Base-by-base conservation (phyloP, 2,329 filamentous ascomycete genomes). In the Pseudopyricularia javanii region DNA sequence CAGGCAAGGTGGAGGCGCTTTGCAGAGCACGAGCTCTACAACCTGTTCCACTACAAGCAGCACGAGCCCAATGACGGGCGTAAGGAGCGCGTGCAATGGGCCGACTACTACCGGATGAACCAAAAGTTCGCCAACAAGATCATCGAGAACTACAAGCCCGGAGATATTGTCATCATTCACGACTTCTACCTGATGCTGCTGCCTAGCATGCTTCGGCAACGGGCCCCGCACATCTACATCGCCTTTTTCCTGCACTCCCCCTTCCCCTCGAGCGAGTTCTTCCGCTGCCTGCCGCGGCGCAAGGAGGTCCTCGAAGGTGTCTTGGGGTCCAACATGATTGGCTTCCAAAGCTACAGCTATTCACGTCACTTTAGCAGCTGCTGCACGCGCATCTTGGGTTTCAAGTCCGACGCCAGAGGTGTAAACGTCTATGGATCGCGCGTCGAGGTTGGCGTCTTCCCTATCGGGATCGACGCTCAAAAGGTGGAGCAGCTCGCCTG, bases 291-390 rank as follows among this genome's bases (percentile, higher is more conserved):
- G 53, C 87, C 88, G 35, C 82, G 88, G 58, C 82, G 91, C 59
- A 95, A 95, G 68, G 90, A 96, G 65, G 78, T 97, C 11, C 74
- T 97, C 14, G 89, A 93, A 60, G 93, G 93, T 49, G 83, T 95
- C 48, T 75, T 97, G 43, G 91, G 91, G 17, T 82, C 91, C 53
- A 96, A 96, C 67, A 83, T 97, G 73, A 82, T 97, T 57, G 91
- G 90, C 1, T 96, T 97, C 71, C 91, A 97, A 68, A 93, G 90
- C 7, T 93, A 90, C 71, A 93, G 90, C 66, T 97, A 95, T 68
- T 91, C 91, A 14, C 83, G 91, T 24, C 91, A 97, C 67, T 97
- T 97, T 66, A 82, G 89, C 35, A 95, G 89, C 58, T 96, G 91
- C 70, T 96, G 91, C 69, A 94, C 89, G 1, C 82, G 91, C 26